Percentiles rank a stretch among this genome's conserved stretches.
Conservation (phyloP, 805 yeast genomes). For the Wickerhamomyces pijperi region DNA sequence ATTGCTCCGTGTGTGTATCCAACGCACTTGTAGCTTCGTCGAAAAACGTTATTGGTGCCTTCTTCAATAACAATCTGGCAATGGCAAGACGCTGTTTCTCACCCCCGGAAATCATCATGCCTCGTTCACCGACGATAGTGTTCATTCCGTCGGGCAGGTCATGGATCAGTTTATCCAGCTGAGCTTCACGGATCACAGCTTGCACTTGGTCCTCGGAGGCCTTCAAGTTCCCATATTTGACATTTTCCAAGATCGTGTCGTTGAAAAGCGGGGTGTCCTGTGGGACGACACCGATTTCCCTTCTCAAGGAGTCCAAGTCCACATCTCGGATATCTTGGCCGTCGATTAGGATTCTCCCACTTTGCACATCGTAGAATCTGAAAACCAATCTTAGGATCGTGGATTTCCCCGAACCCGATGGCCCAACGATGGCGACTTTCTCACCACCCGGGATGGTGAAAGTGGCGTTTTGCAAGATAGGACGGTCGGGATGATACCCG, state of each 20-base stretch:
- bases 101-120: conserved; percentile 99
- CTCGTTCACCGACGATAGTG: conserved; percentile 92
- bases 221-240: conserved; percentile 69
- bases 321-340: conserved; percentile 79
- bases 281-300: conserved; percentile 83
- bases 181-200: conserved; percentile 56
- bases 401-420: conserved; percentile 93
- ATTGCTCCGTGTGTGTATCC: conserved; percentile 93
- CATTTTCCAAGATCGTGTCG: conserved; percentile 79
- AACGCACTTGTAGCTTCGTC: conserved; percentile 96
- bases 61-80: conserved; percentile 78
- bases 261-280: conserved; percentile 96
- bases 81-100: conserved; percentile 94
- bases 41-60: conserved; percentile 83
- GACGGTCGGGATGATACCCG: conserved; percentile 84
- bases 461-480: conserved; percentile 68
- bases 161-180: conserved; percentile 46
- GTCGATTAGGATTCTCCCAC: conserved; percentile 74
- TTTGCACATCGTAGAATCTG: conserved; percentile 76
- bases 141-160: conserved; percentile 76
- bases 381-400: conserved; percentile 76
- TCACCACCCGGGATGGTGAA: conserved; percentile 85
- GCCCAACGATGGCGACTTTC: conserved; percentile 92
- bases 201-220: conserved; percentile 67
- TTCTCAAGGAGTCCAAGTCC: conserved; percentile 64